phyloP scores from a whole-genome alignment of 2,329 filamentous ascomycete genomes.

The Colletotrichum gloeosporioides region DNA sequence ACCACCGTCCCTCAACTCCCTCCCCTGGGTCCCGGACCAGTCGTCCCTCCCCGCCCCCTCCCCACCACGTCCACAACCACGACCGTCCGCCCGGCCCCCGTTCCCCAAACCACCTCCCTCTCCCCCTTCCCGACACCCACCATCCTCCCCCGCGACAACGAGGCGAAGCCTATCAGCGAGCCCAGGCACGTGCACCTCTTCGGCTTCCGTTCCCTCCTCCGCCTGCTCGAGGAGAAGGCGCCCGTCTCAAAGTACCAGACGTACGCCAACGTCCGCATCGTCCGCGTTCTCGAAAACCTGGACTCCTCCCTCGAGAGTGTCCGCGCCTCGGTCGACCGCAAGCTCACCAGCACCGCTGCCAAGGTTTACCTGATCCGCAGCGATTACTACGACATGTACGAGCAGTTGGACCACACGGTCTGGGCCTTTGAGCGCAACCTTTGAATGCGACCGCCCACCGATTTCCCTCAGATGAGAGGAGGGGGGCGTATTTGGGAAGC shows the following conservation, averaged over 20 bases:
- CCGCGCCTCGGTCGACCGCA: neutral
- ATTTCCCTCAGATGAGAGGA: neutral
- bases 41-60: neutral
- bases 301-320: neutral
- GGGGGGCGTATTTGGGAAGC: neutral
- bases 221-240: neutral
- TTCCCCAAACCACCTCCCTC: neutral
- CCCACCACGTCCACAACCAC: rapidly evolving
- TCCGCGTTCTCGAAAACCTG: neutral
- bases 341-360: rapidly evolving
- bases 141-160: neutral
- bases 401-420: neutral
- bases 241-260: neutral
- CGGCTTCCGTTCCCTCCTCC: constrained; percentile 8
- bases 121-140: neutral
- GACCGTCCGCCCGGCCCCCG: neutral
- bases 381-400: neutral
- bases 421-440: neutral
- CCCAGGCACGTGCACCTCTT: neutral
- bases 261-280: constrained; percentile 12
- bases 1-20: neutral
- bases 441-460: neutral
- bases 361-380: rapidly evolving
- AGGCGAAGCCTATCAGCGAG: neutral
- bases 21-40: neutral